Evolutionary conservation across 352 stramenopile genomes (phyloP).

Genomic region (Pythium dissotocum): DNA sequence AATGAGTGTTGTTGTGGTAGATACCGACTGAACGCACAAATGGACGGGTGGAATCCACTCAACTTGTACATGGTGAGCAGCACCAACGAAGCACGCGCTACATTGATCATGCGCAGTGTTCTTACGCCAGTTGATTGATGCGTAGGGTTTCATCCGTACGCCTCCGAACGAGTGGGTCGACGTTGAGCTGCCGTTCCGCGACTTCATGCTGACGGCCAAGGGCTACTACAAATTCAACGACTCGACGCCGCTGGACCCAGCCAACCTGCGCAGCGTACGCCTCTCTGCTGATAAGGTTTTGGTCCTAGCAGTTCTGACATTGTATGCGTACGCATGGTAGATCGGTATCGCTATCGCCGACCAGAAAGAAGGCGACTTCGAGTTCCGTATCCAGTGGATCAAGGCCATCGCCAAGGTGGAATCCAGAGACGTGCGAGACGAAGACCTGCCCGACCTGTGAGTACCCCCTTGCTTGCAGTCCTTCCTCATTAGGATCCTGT

Average conservation of each 20-base stretch:
- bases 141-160: slow-evolving; percentile 77
- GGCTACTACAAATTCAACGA: slow-evolving; percentile 85
- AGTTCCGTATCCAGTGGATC: slow-evolving; percentile 85
- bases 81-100: not conserved
- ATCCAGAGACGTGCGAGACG: slow-evolving; percentile 35
- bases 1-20: slow-evolving; percentile 21
- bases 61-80: slow-evolving; percentile 81
- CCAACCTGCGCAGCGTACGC: slow-evolving; percentile 74
- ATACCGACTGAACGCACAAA: slow-evolving; percentile 84
- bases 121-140: not conserved
- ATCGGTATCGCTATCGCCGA: slow-evolving; percentile 85
- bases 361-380: slow-evolving; percentile 85
- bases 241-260: slow-evolving; percentile 66
- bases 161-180: slow-evolving; percentile 84
- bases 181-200: slow-evolving; percentile 72
- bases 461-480: not conserved
- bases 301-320: not conserved
- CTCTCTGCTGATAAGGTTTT: not conserved
- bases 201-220: slow-evolving; percentile 84
- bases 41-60: slow-evolving; percentile 86
- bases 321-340: slow-evolving; percentile 24
- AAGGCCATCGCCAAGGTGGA: slow-evolving; percentile 76
- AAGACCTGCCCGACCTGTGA: slow-evolving; percentile 22
- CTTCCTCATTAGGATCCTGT: too few relatives aligned
- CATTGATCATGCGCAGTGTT: not conserved